phyloP scores from a whole-genome alignment of 768 basidiomycete species.

The Gloeostereum incarnatum region DNA sequence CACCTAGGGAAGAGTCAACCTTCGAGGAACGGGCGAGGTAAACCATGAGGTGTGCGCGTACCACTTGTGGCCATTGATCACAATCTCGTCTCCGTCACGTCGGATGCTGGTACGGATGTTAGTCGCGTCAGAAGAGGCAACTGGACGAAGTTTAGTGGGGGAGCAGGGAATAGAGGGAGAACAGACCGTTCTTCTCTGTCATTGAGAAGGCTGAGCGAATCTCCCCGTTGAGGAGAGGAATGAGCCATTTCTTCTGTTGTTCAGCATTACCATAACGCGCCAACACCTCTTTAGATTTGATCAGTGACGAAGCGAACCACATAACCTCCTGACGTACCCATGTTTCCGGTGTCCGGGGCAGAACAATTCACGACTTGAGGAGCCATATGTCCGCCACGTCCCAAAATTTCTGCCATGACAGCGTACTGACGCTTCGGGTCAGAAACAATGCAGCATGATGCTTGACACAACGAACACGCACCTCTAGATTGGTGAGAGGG shows the following conservation, averaged over 20 bases:
- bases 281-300: slow-evolving; percentile 67
- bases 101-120: slow-evolving; percentile 87
- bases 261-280: slow-evolving; percentile 88
- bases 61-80: slow-evolving; percentile 98
- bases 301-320: neutral
- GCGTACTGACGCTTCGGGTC: slow-evolving; percentile 55
- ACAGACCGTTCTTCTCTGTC: slow-evolving; percentile 84
- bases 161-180: neutral
- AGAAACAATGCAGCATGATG: neutral
- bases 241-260: slow-evolving; percentile 87
- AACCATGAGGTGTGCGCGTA: slow-evolving; percentile 16
- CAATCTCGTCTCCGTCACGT: slow-evolving; percentile 78
- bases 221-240: slow-evolving; percentile 83
- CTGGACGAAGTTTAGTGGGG: slow-evolving; percentile 21
- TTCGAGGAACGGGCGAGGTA: neutral
- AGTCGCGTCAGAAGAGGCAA: slow-evolving; percentile 92
- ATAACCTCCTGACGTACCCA: slow-evolving; percentile 48
- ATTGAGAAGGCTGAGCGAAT: slow-evolving; percentile 94
- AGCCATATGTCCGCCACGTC: slow-evolving; percentile 72
- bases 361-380: slow-evolving; percentile 90
- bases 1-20: slow-evolving; percentile 44
- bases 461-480: slow-evolving; percentile 26
- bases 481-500: slow-evolving; percentile 90
- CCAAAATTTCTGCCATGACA: slow-evolving; percentile 94
- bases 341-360: slow-evolving; percentile 96